Conservation (phyloP, 352 stramenopile species). For the Hyaloperonospora arabidopsidis region DNA sequence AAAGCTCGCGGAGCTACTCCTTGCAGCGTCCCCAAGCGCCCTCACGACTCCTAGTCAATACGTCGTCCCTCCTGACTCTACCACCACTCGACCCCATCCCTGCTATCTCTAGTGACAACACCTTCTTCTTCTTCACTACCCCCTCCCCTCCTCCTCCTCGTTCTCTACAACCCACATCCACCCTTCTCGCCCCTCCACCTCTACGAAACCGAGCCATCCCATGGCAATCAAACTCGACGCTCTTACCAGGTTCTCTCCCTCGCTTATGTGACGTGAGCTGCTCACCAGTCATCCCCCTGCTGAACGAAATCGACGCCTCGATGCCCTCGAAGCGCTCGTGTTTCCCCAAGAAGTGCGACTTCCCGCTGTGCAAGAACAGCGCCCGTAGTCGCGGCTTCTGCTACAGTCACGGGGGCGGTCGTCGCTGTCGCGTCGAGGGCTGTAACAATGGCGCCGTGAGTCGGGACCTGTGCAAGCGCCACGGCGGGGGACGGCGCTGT, state of each 20-base stretch:
- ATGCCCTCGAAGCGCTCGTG: conserved; percentile 39
- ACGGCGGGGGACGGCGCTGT: conserved; percentile 63
- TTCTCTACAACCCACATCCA: too few species aligned
- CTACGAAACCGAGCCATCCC: too few species aligned
- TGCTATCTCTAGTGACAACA: conserved; percentile 22
- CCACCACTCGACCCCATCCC: conserved; percentile 5
- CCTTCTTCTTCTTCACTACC: too few species aligned
- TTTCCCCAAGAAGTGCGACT: conserved; percentile 78
- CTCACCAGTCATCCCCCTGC: too few species aligned
- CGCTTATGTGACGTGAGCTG: conserved; percentile 21
- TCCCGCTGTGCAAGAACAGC: conserved; percentile 80
- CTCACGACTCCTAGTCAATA: conserved; percentile 24
- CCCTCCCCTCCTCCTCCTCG: too few species aligned
- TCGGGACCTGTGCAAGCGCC: conserved; percentile 72
- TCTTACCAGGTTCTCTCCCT: conserved; percentile 19
- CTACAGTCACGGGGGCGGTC: conserved; percentile 66
- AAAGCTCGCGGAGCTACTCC: conserved; percentile 50
- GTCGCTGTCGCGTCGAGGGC: conserved; percentile 53
- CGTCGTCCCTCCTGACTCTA: conserved; percentile 15
- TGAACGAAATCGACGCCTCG: too few species aligned
- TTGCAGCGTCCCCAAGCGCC: conserved; percentile 39
- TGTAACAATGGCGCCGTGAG: conserved; percentile 72
- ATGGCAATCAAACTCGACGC: too few species aligned
- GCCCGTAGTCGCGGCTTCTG: conserved; percentile 71
- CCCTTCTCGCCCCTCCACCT: too few species aligned